Base-by-base conservation (phyloP, 2,329 filamentous ascomycete species). In the Aureobasidium melanogenum region DNA sequence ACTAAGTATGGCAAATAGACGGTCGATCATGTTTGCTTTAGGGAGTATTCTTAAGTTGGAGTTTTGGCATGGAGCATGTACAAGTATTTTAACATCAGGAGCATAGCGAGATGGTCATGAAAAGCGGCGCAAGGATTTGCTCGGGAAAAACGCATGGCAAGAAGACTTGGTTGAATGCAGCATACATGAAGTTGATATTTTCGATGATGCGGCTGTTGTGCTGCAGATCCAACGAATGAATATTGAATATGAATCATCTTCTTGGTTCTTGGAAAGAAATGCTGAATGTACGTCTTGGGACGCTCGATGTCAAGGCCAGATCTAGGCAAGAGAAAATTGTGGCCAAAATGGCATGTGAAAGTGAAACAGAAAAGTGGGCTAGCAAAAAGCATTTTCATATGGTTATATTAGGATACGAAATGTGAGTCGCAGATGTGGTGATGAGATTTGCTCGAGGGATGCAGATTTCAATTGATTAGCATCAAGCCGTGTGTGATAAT, bases 1-100 rank as follows among this genome's bases (percentile, higher is more conserved):
- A 59, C 56, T 17, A 59, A 59, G 34, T 59, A 59, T 19, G 56
- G 56, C 22, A 59, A 59, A 41, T 59, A 59, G 44, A 50, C 22
- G 41, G 41, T 28, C 26, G 19, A 39, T 44, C 17, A 19, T 56
- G 38, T 56, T 50, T 41, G 41, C 24, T 48, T 39, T 9, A 30
- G 7, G 32, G 43, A 14, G 43, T 39, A 34, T 50, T 44, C 2
- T 38, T 50, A 32, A 22, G 19, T 32, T 8, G 55, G 44, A 39
- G 32, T 59, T 50, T 38, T 41, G 55, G 55, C 22, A 58, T 48
- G 41, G 43, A 48, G 52, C 55, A 58, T 58, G 41, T 50, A 59
- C 28, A 59, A 48, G 56, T 39, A 39, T 59, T 32, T 41, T 41
- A 44, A 38, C 24, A 32, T 34, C 52, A 47, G 54, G 34, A 59